Base-by-base conservation (phyloP, 441 rosid species). In the Flueggea neowawraea region DNA sequence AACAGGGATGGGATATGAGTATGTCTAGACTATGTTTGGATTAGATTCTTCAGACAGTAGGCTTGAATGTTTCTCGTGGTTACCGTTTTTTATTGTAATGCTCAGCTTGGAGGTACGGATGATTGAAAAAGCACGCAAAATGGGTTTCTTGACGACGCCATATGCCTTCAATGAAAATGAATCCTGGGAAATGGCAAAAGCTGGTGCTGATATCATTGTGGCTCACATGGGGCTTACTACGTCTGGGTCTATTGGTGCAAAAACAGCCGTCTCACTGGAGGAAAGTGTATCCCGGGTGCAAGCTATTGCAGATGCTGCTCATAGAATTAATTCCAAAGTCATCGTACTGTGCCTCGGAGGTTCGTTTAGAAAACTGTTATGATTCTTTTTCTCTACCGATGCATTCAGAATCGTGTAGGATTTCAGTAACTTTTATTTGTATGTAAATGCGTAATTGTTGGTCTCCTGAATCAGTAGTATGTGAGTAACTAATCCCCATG, bases 1-100 rank as follows among this genome's bases (percentile, higher is more conserved):
- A 80, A 94, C 99, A 0, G 97, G 99, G 71, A 94, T 91, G 97
- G 96, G 99, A 83, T 89, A 89, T 71, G 79, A 81, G 99, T 91
- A 82, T 60, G 78, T 58, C 63, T 79, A 53, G 43, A 45, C 36
- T 51, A 31, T 49, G 12, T 47, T 65, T 61, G 48, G 13, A 51
- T 67, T 60, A 44, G 36, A 16, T 50, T 53, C 9, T 10, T 14
- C 16, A 56, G 45, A 33, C 49, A 45, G 52, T 59, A 49, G 22
- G 31, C 43, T 60, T 32, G 17, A 32, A 22, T 58, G 16, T 53
- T 32, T 63, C 45, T 55, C 50, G 39, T 9, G 16, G 4, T 54
- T 53, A 16, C 12, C n/a, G 16, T 52, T 55, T 62, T 61, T 52
- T 74, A 50, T 22, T 22, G 28, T 22, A 22, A 8, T 57, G 22